phyloP scores from a whole-genome alignment of 2,329 filamentous ascomycete species.

The Trichoderma gracile region DNA sequence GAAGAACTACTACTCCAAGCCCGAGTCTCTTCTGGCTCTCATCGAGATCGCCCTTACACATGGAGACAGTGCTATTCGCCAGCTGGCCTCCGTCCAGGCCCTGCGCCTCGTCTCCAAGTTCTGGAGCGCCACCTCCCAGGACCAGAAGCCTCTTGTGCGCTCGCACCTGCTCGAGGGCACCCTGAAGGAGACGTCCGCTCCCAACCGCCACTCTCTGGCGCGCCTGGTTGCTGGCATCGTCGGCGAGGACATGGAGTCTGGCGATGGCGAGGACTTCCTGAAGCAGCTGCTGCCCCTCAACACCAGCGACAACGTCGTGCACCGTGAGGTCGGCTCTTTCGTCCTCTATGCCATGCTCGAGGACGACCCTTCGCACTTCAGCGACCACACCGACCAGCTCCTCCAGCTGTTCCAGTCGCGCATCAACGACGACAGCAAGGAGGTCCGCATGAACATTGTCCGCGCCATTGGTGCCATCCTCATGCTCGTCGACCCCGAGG shows the following conservation, averaged over 20 bases:
- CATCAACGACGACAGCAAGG: conserved; percentile 86
- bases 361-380: conserved; percentile 80
- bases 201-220: conserved; percentile 82
- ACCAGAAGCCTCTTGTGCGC: conserved; percentile 78
- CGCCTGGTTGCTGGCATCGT: conserved; percentile 87
- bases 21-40: conserved; percentile 80
- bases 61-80: conserved; percentile 70
- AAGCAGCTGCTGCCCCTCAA: conserved; percentile 77
- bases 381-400: conserved; percentile 75
- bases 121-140: conserved; percentile 72
- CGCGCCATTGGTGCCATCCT: conserved; percentile 85
- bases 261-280: conserved; percentile 82
- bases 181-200: conserved; percentile 72
- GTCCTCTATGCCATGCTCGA: conserved; percentile 92
- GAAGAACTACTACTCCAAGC: conserved; percentile 88
- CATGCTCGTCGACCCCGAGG: conserved; percentile 83
- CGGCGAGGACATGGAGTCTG: conserved; percentile 70
- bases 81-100: conserved; percentile 89
- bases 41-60: conserved; percentile 86
- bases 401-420: conserved; percentile 83
- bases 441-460: conserved; percentile 93
- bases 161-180: conserved; percentile 82
- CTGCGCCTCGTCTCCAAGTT: conserved; percentile 80
- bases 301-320: conserved; percentile 69
- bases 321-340: conserved; percentile 89